These are phyloP conservation scores for Salix suchowensis DNA, from an alignment of 345 rosid species.

Conservation along the genomic window DNA sequence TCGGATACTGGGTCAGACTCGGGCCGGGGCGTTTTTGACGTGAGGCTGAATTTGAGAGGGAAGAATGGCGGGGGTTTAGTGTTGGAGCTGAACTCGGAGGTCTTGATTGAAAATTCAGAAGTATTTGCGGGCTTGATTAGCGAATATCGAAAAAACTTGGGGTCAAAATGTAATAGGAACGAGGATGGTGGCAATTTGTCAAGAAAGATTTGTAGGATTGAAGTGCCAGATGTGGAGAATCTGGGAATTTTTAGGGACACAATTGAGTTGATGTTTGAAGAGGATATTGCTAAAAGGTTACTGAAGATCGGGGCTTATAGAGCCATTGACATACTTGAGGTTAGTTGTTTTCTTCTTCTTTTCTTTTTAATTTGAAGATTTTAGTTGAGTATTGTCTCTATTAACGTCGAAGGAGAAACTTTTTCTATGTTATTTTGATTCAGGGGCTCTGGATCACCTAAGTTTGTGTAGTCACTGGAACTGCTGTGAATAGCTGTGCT, in stretches of 20 bases:
- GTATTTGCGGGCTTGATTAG: constrained; percentile 53
- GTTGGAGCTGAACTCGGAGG: constrained; percentile 63
- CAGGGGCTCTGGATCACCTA: background rate
- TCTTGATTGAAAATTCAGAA: constrained; percentile 57
- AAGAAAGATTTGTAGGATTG: constrained; percentile 50
- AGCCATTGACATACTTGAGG: constrained; percentile 84
- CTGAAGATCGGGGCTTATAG: constrained; percentile 65
- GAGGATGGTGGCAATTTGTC: background rate
- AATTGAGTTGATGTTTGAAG: constrained; percentile 82
- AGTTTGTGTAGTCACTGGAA: background rate
- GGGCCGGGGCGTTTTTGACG: constrained; percentile 39
- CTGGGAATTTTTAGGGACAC: constrained; percentile 70
- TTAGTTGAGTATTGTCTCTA: too few relatives aligned
- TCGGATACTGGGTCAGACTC: constrained; percentile 15
- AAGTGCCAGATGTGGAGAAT: constrained; percentile 78
- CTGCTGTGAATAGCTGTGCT: background rate
- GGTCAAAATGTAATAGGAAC: constrained; percentile 15
- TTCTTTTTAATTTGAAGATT: background rate
- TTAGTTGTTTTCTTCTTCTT: constrained; percentile 17
- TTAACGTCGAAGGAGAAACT: too few relatives aligned
- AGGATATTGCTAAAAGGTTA: constrained; percentile 47
- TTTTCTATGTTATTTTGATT: background rate
- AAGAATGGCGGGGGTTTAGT: constrained; percentile 62
- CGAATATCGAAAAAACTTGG: constrained; percentile 31
- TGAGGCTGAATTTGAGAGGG: constrained; percentile 68